Evolutionary conservation across 2,329 filamentous ascomycete genomes (phyloP).

Genomic region (Exophiala mesophila): DNA sequence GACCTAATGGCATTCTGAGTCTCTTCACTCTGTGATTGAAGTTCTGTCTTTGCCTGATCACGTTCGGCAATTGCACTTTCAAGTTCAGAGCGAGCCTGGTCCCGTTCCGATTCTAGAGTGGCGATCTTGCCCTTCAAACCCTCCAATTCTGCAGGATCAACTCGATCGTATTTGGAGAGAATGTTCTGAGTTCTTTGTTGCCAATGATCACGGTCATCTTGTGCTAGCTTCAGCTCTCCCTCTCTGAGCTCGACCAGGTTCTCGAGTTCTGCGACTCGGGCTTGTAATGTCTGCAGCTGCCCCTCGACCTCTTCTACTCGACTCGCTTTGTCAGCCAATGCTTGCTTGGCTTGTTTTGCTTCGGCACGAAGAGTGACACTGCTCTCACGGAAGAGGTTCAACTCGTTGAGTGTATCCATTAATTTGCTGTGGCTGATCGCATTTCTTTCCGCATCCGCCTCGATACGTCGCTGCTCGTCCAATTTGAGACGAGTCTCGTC

Average conservation of each 20-base stretch:
- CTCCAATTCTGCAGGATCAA: slow-evolving; percentile 89
- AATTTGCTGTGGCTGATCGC: slow-evolving; percentile 81
- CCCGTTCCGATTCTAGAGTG: slow-evolving; percentile 60
- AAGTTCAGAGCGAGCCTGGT: slow-evolving; percentile 56
- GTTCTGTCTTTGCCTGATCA: slow-evolving; percentile 30
- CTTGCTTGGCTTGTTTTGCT: slow-evolving; percentile 69
- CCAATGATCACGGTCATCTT: slow-evolving; percentile 90
- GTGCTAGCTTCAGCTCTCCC: slow-evolving; percentile 80
- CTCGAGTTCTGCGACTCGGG: slow-evolving; percentile 74
- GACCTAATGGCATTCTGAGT: slow-evolving; percentile 46
- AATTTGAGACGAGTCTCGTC: slow-evolving; percentile 86
- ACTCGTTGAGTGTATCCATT: slow-evolving; percentile 89
- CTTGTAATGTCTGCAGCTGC: slow-evolving; percentile 76
- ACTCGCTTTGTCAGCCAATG: slow-evolving; percentile 67
- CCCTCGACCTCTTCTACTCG: slow-evolving; percentile 69
- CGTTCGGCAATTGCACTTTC: slow-evolving; percentile 48
- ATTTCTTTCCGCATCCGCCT: slow-evolving; percentile 67
- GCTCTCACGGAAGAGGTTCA: slow-evolving; percentile 94
- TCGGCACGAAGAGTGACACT: slow-evolving; percentile 87
- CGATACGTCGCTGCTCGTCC: slow-evolving; percentile 76
- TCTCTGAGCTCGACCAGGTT: slow-evolving; percentile 75
- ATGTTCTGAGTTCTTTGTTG: slow-evolving; percentile 95
- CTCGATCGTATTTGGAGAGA: slow-evolving; percentile 89
- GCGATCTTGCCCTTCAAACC: slow-evolving; percentile 75
- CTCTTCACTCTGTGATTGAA: slow-evolving; percentile 48